Percentiles rank a stretch among this genome's conserved stretches.
phyloP scores from a whole-genome alignment of 805 yeast species.

The Vanderwaltozyma yarrowii region DNA sequence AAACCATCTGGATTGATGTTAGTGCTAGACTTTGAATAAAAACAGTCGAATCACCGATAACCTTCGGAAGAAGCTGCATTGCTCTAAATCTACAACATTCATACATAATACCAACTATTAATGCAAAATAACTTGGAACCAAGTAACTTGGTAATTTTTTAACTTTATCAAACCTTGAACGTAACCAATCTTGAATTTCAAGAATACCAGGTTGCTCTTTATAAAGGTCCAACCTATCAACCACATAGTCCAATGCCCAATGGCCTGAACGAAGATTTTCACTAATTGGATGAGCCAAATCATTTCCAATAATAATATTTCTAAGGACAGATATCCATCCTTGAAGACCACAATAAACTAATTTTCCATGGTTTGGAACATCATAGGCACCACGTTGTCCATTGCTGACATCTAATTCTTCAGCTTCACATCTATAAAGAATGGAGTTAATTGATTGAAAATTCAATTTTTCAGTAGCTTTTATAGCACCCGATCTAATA shows the following conservation, averaged over 20 bases:
- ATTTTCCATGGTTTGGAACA: slow-evolving; percentile 62
- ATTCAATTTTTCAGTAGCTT: slow-evolving; percentile 52
- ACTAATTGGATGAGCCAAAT: slow-evolving; percentile 76
- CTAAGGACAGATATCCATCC: slow-evolving; percentile 78
- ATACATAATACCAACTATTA: slow-evolving; percentile 73
- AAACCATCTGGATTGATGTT: slow-evolving; percentile 82
- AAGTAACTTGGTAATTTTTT: slow-evolving; percentile 65
- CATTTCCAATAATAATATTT: slow-evolving; percentile 52
- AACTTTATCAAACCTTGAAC: slow-evolving; percentile 50
- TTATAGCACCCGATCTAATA: slow-evolving; percentile 66
- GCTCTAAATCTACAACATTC: slow-evolving; percentile 70
- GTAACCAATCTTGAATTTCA: slow-evolving; percentile 62
- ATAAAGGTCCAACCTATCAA: slow-evolving; percentile 51
- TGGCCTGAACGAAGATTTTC: slow-evolving; percentile 69
- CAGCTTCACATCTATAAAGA: slow-evolving; percentile 71
- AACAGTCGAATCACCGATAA: slow-evolving; percentile 49
- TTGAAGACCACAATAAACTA: slow-evolving; percentile 83
- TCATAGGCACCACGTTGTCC: slow-evolving; percentile 66
- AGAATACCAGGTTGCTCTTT: slow-evolving; percentile 36
- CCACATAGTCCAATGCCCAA: slow-evolving; percentile 82
- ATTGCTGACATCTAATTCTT: slow-evolving; percentile 71
- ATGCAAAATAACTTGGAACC: slow-evolving; percentile 78
- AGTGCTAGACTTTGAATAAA: slow-evolving; percentile 75
- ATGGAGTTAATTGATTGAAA: slow-evolving; percentile 66
- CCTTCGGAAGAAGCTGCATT: slow-evolving; percentile 41